Evolutionary conservation across 805 yeast genomes (phyloP), one percentile per base, ranked within the genome.

Genomic region (Yarrowia divulgata): DNA sequence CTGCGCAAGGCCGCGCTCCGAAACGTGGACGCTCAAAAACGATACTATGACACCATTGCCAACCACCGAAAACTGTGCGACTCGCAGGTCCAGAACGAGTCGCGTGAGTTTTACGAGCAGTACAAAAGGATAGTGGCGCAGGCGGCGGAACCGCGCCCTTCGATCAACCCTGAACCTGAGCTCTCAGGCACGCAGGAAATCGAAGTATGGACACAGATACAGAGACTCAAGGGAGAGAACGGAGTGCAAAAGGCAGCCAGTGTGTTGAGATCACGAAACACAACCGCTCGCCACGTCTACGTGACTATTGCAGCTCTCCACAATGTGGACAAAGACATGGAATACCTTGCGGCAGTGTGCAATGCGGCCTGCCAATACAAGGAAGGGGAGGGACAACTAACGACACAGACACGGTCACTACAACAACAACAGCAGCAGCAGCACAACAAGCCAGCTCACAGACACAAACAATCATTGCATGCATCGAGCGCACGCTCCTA

Each of bases 1-100:
- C 66, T 60, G 14, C 66, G 66, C 40, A 60, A 60, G 52, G 66
- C 66, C 23, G 66, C 66, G 8, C 52, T 60, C 3, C 39, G 66
- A 8, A 60, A 60, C 42, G 66, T 45, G 19, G 52, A 60, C 23
- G 50, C 66, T 12, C 52, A 60, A 13, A 60, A 60, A 35, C 66
- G 50, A 32, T 45, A 60, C 66, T 35, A 32, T 18, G 66, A 60
- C 42, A 60, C 66, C 13, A 45, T 60, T 10, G 29, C 52, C 13
- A 60, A 45, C 43, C 66, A 60, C 52, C 32, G 52, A 3, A 60
- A 60, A 19, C 66, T 60, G 52, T 60, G 66, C 42, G 66, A 60
- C 66, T 60, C 66, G 2, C 66, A 23, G 16, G 46, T 60, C 16
- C 66, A 60, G 19, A 60, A 60, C 42, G 66, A 60, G 52, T 60